A percentile compares a stretch with the other conserved stretches of the same genome.
phyloP scores from a whole-genome alignment of 2,329 filamentous ascomycete species.

The Stemphylium lycopersici region DNA sequence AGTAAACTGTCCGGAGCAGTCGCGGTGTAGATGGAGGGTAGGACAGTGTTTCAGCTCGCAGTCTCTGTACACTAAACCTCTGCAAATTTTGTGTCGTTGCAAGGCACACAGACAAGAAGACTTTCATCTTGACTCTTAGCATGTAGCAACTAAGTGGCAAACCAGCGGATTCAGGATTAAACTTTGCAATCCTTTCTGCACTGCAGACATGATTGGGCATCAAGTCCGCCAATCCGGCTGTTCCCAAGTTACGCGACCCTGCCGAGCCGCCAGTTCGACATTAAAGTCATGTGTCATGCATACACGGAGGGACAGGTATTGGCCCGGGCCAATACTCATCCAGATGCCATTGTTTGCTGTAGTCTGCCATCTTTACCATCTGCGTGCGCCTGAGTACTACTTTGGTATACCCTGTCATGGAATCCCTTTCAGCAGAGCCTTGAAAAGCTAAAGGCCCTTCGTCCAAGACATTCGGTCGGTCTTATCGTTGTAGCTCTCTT shows the following conservation, averaged over 20 bases:
- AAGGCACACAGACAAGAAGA: neutral
- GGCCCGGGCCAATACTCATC: conserved; percentile 2
- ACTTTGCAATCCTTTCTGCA: conserved; percentile 1
- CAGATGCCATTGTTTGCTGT: conserved; percentile 3
- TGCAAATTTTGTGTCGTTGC: neutral
- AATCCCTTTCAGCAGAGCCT: neutral
- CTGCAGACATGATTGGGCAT: conserved; percentile 4
- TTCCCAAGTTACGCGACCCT: conserved; percentile 5
- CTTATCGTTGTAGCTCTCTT: neutral
- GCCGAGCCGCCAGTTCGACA: conserved; percentile 11
- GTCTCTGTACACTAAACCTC: neutral
- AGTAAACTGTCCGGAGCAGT: neutral
- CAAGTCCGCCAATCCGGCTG: conserved; percentile 4
- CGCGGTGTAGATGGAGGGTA: neutral
- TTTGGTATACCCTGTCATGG: neutral
- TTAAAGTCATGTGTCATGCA: conserved; percentile 17
- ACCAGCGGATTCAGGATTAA: conserved; percentile 1
- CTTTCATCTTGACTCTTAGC: neutral
- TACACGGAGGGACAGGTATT: conserved; percentile 10
- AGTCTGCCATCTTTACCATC: conserved; percentile 3
- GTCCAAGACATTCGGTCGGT: neutral
- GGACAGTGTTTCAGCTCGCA: neutral
- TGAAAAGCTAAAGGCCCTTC: conserved; percentile 6
- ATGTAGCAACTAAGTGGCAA: neutral
- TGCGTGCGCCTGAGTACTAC: conserved; percentile 8